Base-by-base conservation (phyloP, 163 green algal species). In the Chlorella variabilis region DNA sequence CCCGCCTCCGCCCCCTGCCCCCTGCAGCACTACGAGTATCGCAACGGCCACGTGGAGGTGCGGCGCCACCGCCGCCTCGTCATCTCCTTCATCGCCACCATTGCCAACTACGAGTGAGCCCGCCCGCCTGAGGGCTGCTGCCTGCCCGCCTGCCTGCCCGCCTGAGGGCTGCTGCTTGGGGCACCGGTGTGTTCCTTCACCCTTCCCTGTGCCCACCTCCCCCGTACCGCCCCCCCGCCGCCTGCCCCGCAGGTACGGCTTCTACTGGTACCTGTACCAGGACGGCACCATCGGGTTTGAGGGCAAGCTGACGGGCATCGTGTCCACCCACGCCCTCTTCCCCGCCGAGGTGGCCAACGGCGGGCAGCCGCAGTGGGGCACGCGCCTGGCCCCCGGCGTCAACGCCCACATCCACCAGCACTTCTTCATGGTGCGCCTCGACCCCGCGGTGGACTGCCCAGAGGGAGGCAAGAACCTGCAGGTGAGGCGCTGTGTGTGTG, bases 251-350 rank as follows among this genome's bases (percentile, higher is more conserved):
- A 63, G 54, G 18, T 67, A 67, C 29, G 68, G 70, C 33, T 86
- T 76, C 76, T 95, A 94, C 85, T 96, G 91, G 91, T 89, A 91
- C 69, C 83, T 96, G 36, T 92, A 94, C 69, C 89, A 95, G 89
- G 95, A 98, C 77, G 95, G 95, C 75, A 91, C 80, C 59, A 95
- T 98, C 29, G 74, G 90, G 51, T 94, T 92, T 49, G 90, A 98
- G 77, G 90, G 96, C 78, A 97, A 97, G 88, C 90, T 98, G 49
- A 98, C 93, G 0, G 95, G 95, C 42, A 93, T 96, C 71, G 84
- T 98, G 15, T 85, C 80, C 49, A 85, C 80, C 36, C 61, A 61
- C 73, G 61, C 80, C 8, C 42, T 85, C 27, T 75, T 63, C 39
- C 61, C 63, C 7, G 56, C 78, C 18, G 80, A 82, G 63, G 48